These are phyloP conservation scores for Arthrobotrys iridis DNA, from an alignment of 2,329 filamentous ascomycete species.

Conservation along the genomic window DNA sequence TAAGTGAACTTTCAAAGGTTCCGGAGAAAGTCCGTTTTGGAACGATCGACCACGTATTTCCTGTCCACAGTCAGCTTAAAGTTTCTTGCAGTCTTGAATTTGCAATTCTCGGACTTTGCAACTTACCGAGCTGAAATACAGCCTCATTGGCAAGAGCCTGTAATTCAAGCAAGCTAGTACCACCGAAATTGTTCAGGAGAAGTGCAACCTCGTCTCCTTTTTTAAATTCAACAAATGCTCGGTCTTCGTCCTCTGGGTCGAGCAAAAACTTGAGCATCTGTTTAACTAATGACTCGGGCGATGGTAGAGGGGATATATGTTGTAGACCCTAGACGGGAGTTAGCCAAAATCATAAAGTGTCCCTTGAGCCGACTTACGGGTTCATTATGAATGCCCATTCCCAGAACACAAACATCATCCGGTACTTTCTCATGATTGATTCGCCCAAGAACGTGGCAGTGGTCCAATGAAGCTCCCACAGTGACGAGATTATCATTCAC, in stretches of 20 bases:
- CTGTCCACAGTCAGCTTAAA: constrained; percentile 51
- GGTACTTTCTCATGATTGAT: constrained; percentile 65
- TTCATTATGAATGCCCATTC: constrained; percentile 83
- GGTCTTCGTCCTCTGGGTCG: constrained; percentile 72
- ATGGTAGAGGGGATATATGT: constrained; percentile 63
- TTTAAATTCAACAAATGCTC: constrained; percentile 74
- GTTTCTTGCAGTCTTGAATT: background rate
- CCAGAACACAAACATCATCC: constrained; percentile 66
- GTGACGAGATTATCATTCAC: constrained; percentile 66
- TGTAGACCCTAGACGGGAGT: constrained; percentile 63
- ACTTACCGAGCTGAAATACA: constrained; percentile 67
- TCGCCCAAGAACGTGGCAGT: constrained; percentile 69
- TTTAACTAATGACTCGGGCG: constrained; percentile 68
- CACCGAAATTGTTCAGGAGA: constrained; percentile 79
- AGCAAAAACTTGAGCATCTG: constrained; percentile 76
- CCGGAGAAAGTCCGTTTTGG: constrained; percentile 72
- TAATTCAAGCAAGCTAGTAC: constrained; percentile 76
- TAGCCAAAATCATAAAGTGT: background rate
- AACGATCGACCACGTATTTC: constrained; percentile 69
- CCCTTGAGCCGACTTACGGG: constrained; percentile 61
- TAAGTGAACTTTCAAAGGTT: constrained; percentile 77
- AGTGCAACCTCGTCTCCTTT: constrained; percentile 73
- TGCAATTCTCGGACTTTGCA: too few relatives aligned
- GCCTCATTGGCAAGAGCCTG: constrained; percentile 77
- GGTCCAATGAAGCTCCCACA: constrained; percentile 66